Evolutionary conservation across 129 eudicot species (phyloP).

Genomic region (Flaveria linearis): DNA sequence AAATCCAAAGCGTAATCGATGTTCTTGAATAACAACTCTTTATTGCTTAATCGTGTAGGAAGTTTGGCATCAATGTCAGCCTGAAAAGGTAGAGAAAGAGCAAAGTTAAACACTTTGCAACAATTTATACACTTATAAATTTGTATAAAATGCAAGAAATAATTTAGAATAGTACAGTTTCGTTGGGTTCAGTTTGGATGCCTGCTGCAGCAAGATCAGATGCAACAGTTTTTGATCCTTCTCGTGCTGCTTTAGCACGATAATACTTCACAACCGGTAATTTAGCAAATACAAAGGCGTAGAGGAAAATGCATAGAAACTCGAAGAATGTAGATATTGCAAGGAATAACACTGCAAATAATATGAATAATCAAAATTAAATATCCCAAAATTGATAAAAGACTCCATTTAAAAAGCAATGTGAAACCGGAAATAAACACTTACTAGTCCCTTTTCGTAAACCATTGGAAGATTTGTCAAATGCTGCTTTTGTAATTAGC

Average conservation of each 20-base stretch:
- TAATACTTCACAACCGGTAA: slow-evolving; percentile 68
- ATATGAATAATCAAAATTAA: background rate
- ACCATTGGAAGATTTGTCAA: slow-evolving; percentile 52
- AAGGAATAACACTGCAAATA: slow-evolving; percentile 61
- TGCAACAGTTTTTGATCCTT: slow-evolving; percentile 71
- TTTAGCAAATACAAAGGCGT: slow-evolving; percentile 54
- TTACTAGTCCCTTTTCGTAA: slow-evolving; percentile 64
- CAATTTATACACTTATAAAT: background rate
- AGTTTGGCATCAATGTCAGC: slow-evolving; percentile 34
- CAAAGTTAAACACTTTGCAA: background rate
- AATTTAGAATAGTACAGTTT: background rate
- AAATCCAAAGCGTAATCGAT: slow-evolving; percentile 64
- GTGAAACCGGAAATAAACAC: background rate
- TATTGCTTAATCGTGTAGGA: slow-evolving; percentile 45
- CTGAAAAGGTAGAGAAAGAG: slow-evolving; percentile 26
- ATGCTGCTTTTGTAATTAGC: slow-evolving; percentile 61
- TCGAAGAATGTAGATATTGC: slow-evolving; percentile 56
- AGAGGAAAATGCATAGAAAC: slow-evolving; percentile 57
- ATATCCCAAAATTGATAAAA: background rate
- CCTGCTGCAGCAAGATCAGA: slow-evolving; percentile 82
- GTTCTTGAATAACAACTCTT: slow-evolving; percentile 52
- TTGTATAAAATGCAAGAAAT: background rate
- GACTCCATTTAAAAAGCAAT: too few relatives aligned
- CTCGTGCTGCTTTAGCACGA: slow-evolving; percentile 62
- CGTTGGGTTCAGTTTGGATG: slow-evolving; percentile 42